Evolutionary conservation across 1,284 basidiomycete species (phyloP).

Genomic region (Boletus semigastroideus): DNA sequence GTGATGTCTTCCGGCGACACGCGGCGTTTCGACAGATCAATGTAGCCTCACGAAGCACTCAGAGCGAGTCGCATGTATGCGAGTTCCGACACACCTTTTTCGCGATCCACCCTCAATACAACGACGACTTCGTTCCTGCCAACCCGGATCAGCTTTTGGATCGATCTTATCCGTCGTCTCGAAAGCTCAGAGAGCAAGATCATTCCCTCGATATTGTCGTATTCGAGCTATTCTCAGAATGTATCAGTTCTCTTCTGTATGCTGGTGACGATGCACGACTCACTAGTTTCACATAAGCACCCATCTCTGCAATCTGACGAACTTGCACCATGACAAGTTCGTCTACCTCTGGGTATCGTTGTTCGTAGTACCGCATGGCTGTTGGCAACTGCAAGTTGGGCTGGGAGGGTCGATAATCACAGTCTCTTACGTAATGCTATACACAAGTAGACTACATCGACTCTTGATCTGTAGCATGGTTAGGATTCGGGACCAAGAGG

Average conservation of each 20-base stretch:
- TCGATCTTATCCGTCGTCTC: conserved; percentile 93
- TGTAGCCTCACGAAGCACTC: conserved; percentile 72
- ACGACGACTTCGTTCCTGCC: conserved; percentile 99
- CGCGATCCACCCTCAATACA: conserved; percentile 97
- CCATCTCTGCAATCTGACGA: conserved; percentile 99
- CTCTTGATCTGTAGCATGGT: conserved; percentile 17
- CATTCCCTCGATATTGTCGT: conserved; percentile 99
- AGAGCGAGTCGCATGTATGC: neutral
- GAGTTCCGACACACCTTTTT: conserved; percentile 73
- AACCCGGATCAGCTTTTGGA: conserved; percentile 97
- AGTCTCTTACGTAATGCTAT: conserved; percentile 2
- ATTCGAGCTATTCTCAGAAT: conserved; percentile 75
- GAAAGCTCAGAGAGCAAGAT: conserved; percentile 97
- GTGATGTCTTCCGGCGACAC: conserved; percentile 99
- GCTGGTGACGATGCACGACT: conserved; percentile 33
- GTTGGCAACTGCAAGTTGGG: neutral
- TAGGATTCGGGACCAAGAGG: conserved; percentile 33
- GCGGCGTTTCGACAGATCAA: conserved; percentile 97
- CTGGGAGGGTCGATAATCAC: neutral
- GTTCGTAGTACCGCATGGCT: conserved; percentile 78
- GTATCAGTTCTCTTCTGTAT: neutral
- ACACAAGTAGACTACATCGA: neutral
- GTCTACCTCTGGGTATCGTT: conserved; percentile 86
- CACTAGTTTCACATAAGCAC: conserved; percentile 97
- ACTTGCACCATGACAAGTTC: conserved; percentile 99